A percentile compares a stretch with the other conserved stretches of the same genome.
Conservation (phyloP, 1,139 yeast species). For the Yamadazyma friedrichii region DNA sequence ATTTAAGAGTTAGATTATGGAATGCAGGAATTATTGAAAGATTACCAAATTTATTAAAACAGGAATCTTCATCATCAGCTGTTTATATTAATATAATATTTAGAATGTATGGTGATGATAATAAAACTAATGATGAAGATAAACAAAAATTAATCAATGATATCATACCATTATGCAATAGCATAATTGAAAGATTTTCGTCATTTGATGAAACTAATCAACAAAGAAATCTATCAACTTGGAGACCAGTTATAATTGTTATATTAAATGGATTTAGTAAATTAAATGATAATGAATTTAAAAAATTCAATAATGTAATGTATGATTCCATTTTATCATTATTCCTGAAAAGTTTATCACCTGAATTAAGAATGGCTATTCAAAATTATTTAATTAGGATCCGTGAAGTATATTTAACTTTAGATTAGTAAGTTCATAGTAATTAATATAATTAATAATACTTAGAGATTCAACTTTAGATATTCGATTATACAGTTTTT, state of each 20-base stretch:
- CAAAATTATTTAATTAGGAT: conserved; percentile 65
- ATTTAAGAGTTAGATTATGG: conserved; percentile 81
- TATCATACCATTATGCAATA: conserved; percentile 69
- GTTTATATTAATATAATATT: conserved; percentile 81
- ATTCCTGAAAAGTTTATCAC: conserved; percentile 65
- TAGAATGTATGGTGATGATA: conserved; percentile 73
- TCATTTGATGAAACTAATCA: conserved; percentile 73
- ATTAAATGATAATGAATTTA: conserved; percentile 75
- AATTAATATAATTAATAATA: not conserved
- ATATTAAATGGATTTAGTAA: conserved; percentile 79
- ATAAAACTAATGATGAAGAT: conserved; percentile 35
- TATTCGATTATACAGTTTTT: too few species aligned
- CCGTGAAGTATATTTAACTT: conserved; percentile 45
- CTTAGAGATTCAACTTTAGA: not conserved
- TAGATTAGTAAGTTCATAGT: not conserved
- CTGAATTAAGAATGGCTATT: conserved; percentile 68
- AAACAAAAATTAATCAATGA: conserved; percentile 47
- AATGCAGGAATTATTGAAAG: conserved; percentile 91
- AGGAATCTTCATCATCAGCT: conserved; percentile 88
- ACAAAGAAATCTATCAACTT: conserved; percentile 75
- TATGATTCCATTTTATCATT: conserved; percentile 67
- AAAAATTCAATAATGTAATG: conserved; percentile 58
- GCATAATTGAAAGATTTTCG: conserved; percentile 67
- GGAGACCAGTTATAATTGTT: conserved; percentile 92
- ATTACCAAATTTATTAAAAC: conserved; percentile 86